Base-by-base conservation (phyloP, 441 rosid genomes). In the California macrophylla region DNA sequence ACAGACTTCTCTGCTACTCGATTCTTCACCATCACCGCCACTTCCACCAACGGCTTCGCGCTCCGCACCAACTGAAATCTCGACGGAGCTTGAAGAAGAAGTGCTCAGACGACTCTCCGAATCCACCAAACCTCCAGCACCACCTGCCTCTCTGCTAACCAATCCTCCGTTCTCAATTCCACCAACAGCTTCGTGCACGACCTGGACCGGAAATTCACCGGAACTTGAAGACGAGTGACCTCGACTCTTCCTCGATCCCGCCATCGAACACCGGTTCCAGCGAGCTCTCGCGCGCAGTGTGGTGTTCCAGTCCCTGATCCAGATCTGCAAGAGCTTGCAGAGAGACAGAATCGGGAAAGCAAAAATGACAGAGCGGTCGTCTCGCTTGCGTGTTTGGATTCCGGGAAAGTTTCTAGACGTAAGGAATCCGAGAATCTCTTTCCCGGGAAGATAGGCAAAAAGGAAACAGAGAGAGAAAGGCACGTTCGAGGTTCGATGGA, bases 191-290 rank as follows among this genome's bases (percentile, higher is more conserved):
- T 42, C 58, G n/a, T 26, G 29, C 65, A 1, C 65, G 18, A 61
- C 6, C 0, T 9, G 18, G 64, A 23, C 70, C 65, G 38, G 70
- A 25, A 40, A 62, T 25, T 54, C 29, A 26, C 52, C 50, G 66
- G 20, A 24, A 36, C 25, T 29, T 6, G 69, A 24, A 1, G 26
- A 52, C 0, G 74, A 65, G 13, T n/a, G 32, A 3, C 28, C 13
- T 4, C 58, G 42, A 2, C 20, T 26, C 38, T 54, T 69, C 58
- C 42, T 36, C 42, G 70, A 72, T 3, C 36, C 38, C 6, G 38
- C 58, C 70, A 58, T 66, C 66, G 20, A 36, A n/a, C 24, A 20
- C 67, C 40, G 67, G 21, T 40, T 38, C 75, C 66, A 65, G 65
- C 25, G 65, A 38, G 13, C 28, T 56, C 26, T 34, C 75, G 2